Percentiles rank a stretch among this genome's conserved stretches.
Conservation (phyloP, 352 stramenopile genomes). For the Globisporangium echinulatum region DNA sequence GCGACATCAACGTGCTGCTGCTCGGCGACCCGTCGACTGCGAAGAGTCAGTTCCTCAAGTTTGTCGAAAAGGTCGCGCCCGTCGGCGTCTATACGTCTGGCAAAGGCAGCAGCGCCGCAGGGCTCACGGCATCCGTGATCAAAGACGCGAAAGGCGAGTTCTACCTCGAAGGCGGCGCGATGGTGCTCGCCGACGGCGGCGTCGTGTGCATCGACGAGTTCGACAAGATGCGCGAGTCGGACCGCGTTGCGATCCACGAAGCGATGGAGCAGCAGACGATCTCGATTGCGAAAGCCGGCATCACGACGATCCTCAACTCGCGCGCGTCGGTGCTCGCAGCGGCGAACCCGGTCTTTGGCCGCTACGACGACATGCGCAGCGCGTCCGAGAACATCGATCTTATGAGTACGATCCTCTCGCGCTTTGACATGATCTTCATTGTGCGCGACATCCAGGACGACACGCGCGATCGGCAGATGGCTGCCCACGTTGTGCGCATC, state of each 20-base stretch:
- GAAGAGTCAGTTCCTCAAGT: slow-evolving; percentile 99
- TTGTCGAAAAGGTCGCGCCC: slow-evolving; percentile 92
- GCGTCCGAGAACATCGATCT: slow-evolving; percentile 89
- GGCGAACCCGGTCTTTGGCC: slow-evolving; percentile 97
- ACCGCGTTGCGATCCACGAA: slow-evolving; percentile 98
- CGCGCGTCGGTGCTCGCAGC: slow-evolving; percentile 98
- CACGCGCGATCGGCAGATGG: slow-evolving; percentile 91
- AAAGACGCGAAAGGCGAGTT: slow-evolving; percentile 92
- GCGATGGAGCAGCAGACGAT: slow-evolving; percentile 99
- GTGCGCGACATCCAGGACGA: slow-evolving; percentile 97
- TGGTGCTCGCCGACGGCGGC: slow-evolving; percentile 98
- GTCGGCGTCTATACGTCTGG: slow-evolving; percentile 98
- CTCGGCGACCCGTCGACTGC: slow-evolving; percentile 97
- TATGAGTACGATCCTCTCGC: slow-evolving; percentile 95
- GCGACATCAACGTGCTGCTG: slow-evolving; percentile 99
- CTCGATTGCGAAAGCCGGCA: slow-evolving; percentile 98
- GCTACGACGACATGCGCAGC: slow-evolving; percentile 89
- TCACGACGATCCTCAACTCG: slow-evolving; percentile 99
- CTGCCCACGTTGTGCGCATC: slow-evolving; percentile 96
- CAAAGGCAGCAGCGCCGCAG: slow-evolving; percentile 97
- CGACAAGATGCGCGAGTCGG: slow-evolving; percentile 97
- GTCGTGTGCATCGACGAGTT: slow-evolving; percentile 99
- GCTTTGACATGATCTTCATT: slow-evolving; percentile 99
- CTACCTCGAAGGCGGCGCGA: slow-evolving; percentile 90
- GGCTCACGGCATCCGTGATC: slow-evolving; percentile 96